Base-by-base conservation (phyloP, 352 stramenopile species). In the Phytophthora agathidicida region DNA sequence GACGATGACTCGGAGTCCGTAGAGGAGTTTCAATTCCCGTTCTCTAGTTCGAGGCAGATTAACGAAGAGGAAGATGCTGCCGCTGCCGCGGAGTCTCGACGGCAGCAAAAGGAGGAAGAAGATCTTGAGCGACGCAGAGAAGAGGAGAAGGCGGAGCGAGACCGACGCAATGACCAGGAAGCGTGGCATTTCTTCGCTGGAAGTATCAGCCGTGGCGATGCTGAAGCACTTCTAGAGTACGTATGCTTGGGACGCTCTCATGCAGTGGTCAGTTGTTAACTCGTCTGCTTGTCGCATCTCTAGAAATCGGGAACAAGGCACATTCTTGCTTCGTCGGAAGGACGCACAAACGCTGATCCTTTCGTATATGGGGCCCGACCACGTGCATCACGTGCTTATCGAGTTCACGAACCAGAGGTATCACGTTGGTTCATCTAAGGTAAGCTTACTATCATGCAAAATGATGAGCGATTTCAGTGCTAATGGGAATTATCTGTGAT, bases 351-450 rank as follows among this genome's bases (percentile, higher is more conserved):
- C 86, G 31, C 53, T 95, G 19, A 75, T 95, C 36, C 63, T 95
- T n/a, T 95, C 86, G 37, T 95, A 95, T 30, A 51, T 89, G 7
- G 82, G 84, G 1, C 36, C 58, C 0, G 58, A 69, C 7, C 78
- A 95, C 32, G 68, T 90, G n/a, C 86, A 93, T 46, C 86, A 95
- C 47, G 86, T 90, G 24, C 70, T 95, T 1, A 86, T 95, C 23
- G 86, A 92, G 54, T 95, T 69, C 48, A 68, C 77, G 5, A 73
- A 83, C 32, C 74, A 86, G 28, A 71, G 65, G 47, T 95, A 93
- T 48, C 80, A 93, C 46, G 75, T 95, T 22, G 86, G 86, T 1
- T 83, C 83, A 4, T 83, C 86, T 24, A 92, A 91, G 72, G 85
- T 94, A 57, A 28, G 45, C 4, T 35, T 49, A 7, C 33, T 39